A percentile compares a stretch with the other conserved stretches of the same genome.
These are phyloP conservation scores for Coemansia sp. DNA, from an alignment of 192 early-diverging fungal genomes.

Conservation along the genomic window DNA sequence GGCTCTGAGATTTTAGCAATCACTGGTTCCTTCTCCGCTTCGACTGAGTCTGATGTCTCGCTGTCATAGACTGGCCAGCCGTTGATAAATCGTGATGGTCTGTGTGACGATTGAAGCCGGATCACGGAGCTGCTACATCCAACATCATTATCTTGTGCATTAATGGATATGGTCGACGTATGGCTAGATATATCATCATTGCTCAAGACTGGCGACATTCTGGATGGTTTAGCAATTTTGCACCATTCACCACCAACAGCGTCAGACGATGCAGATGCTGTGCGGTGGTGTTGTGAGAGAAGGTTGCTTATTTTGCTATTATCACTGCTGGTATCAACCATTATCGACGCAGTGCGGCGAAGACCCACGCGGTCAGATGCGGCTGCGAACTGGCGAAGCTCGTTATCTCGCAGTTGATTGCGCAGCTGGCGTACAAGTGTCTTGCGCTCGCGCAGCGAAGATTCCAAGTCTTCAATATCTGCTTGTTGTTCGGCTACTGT, in stretches of 20 bases:
- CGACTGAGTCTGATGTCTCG: not conserved
- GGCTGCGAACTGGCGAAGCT: slow-evolving; percentile 32
- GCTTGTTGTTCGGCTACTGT: slow-evolving; percentile 22
- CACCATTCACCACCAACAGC: not conserved
- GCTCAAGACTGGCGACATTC: slow-evolving; percentile 1
- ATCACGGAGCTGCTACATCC: not conserved
- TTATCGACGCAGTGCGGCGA: slow-evolving; percentile 22
- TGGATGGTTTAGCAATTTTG: not conserved
- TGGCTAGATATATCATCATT: not conserved
- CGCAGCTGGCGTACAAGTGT: slow-evolving; percentile 24
- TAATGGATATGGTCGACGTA: not conserved
- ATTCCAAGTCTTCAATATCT: slow-evolving; percentile 34
- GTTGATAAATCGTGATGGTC: slow-evolving; percentile 28
- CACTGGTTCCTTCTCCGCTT: not conserved
- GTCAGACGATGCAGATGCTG: not conserved
- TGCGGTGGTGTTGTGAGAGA: not conserved
- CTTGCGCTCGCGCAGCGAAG: slow-evolving; percentile 23
- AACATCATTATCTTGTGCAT: not conserved
- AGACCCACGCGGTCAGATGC: slow-evolving; percentile 30
- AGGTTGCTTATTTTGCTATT: not conserved
- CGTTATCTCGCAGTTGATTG: slow-evolving; percentile 25
- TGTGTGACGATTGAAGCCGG: not conserved
- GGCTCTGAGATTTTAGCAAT: not conserved
- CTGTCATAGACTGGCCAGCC: slow-evolving; percentile 36
- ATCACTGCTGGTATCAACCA: slow-evolving; percentile 1